Conservation (phyloP, 1,284 basidiomycete genomes). For the Tilletia setariae region DNA sequence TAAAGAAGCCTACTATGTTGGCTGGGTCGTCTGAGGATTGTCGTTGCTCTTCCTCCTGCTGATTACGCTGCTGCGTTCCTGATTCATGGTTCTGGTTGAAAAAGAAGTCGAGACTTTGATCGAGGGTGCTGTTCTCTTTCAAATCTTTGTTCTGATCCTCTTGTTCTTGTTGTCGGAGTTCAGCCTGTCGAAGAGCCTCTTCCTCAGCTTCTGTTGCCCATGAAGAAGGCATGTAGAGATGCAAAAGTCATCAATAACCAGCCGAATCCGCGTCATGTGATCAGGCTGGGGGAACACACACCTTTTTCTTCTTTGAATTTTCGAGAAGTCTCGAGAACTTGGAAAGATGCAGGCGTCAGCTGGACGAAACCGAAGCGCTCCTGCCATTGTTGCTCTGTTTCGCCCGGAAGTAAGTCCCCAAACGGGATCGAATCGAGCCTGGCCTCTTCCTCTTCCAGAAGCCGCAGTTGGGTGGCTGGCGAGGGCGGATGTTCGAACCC, state of each 20-base stretch:
- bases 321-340: slow-evolving; percentile 17
- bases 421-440: no score
- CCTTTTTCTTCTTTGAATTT: slow-evolving; percentile 19
- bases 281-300: neutral
- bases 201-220: neutral
- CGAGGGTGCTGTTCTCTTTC: neutral
- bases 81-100: no score
- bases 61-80: no score
- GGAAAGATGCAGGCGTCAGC: slow-evolving; percentile 19
- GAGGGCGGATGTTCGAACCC: slow-evolving; percentile 10
- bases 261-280: neutral
- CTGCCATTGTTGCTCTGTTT: slow-evolving; percentile 23
- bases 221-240: neutral
- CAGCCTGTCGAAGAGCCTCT: neutral
- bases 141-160: neutral
- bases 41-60: no score
- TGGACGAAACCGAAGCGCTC: slow-evolving; percentile 15
- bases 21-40: no score
- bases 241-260: neutral
- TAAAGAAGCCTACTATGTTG: no score
- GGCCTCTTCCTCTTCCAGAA: neutral
- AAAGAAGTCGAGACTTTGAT: neutral
- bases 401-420: slow-evolving; percentile 11
- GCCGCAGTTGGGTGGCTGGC: neutral
- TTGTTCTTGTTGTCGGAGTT: no score